A percentile compares a stretch with the other conserved stretches of the same genome.
phyloP scores from a whole-genome alignment of 169 alveolate species.

The Cryptosporidium sp. region DNA sequence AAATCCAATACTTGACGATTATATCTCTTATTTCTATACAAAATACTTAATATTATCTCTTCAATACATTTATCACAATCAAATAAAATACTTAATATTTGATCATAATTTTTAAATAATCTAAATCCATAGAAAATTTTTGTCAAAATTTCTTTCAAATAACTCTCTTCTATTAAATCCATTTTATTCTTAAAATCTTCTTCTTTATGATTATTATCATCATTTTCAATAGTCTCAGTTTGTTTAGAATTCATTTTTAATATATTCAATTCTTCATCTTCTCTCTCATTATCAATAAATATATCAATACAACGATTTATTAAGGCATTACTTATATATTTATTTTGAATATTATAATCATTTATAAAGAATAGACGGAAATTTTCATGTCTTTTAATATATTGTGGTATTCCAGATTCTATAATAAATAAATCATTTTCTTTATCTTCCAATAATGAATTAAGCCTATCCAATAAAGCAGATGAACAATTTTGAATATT shows the following conservation, averaged over 20 bases:
- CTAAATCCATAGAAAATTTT: too few species aligned
- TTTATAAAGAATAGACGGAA: constrained; percentile 87
- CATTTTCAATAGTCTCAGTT: background rate
- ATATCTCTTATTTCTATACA: background rate
- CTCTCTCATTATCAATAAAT: constrained; percentile 57
- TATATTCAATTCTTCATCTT: too few species aligned
- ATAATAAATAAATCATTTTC: constrained; percentile 72
- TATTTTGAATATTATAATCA: constrained; percentile 75
- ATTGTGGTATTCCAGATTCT: constrained; percentile 57
- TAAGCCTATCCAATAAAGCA: constrained; percentile 93
- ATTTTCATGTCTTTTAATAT: constrained; percentile 85
- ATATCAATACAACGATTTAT: constrained; percentile 92
- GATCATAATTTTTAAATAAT: too few species aligned
- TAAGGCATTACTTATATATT: constrained; percentile 86
- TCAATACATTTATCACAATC: constrained; percentile 1
- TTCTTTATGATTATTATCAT: background rate
- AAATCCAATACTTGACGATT: background rate
- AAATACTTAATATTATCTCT: background rate
- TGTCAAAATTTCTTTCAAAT: too few species aligned
- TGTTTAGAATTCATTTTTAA: background rate
- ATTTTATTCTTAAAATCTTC: too few species aligned
- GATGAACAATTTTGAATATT: constrained; percentile 91
- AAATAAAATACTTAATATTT: background rate
- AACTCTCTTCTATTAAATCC: too few species aligned
- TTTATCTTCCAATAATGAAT: constrained; percentile 92